These are phyloP conservation scores for Globisporangium cylindrosporum DNA, from an alignment of 352 stramenopile genomes.

Conservation along the genomic window DNA sequence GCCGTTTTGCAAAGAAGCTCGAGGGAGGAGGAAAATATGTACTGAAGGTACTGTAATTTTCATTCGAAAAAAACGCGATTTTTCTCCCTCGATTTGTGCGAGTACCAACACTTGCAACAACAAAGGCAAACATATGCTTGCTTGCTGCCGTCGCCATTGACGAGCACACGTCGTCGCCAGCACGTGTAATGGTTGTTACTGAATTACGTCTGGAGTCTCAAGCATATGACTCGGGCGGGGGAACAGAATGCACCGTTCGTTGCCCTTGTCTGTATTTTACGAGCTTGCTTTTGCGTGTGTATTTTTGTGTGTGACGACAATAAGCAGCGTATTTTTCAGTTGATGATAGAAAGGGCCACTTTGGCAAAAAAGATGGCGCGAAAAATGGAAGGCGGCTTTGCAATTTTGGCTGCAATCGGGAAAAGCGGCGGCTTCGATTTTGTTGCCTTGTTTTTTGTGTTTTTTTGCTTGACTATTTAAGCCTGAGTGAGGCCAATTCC, in stretches of 20 bases:
- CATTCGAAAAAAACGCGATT: slow-evolving; percentile 1
- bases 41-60: background rate
- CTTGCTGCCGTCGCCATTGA: background rate
- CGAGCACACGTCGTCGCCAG: background rate
- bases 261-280: background rate
- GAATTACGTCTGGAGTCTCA: background rate
- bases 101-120: background rate
- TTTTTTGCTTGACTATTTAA: background rate
- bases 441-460: background rate
- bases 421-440: background rate
- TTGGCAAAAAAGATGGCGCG: background rate
- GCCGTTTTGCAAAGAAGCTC: background rate
- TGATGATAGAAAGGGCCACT: background rate
- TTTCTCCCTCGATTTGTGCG: background rate
- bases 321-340: background rate
- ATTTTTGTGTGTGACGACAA: background rate
- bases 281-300: background rate
- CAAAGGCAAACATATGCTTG: background rate
- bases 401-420: background rate
- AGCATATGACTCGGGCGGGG: background rate
- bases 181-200: background rate
- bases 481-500: background rate
- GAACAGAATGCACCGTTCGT: background rate
- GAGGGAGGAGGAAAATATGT: background rate
- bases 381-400: background rate